phyloP scores from a whole-genome alignment of 306 rosid genomes.

The Begonia masoniana region DNA sequence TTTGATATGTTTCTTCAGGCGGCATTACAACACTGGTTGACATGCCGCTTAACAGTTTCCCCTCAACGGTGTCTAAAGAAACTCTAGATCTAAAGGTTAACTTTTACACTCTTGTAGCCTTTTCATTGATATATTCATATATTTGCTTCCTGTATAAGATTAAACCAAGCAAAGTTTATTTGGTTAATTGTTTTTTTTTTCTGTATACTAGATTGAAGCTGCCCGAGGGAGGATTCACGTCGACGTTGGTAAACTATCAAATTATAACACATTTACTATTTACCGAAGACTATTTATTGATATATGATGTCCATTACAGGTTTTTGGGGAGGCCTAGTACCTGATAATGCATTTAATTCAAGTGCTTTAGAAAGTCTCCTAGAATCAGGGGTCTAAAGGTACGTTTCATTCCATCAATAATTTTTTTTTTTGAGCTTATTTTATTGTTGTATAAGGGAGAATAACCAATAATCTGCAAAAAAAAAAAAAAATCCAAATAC shows the following conservation, averaged over 20 bases:
- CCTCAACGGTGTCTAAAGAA: constrained; percentile 72
- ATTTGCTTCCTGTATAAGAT: too few relatives aligned
- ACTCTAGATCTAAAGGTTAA: constrained; percentile 72
- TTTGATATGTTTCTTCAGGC: constrained; percentile 35
- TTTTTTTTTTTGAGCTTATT: too few relatives aligned
- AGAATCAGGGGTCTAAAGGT: constrained; percentile 84
- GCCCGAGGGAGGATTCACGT: constrained; percentile 58
- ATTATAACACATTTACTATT: constrained; percentile 2
- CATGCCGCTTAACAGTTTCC: constrained; percentile 87
- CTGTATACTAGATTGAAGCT: constrained; percentile 46
- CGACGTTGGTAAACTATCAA: constrained; percentile 64
- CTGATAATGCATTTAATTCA: constrained; percentile 72
- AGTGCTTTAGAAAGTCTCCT: constrained; percentile 73
- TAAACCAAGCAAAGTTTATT: background rate
- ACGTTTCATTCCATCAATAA: constrained; percentile 2
- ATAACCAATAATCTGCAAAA: background rate
- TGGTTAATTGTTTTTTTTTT: constrained; percentile 8
- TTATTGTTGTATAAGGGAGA: too few relatives aligned
- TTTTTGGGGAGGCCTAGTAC: constrained; percentile 96
- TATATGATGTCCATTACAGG: constrained; percentile 36
- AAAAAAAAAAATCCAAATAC: background rate
- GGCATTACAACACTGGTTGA: constrained; percentile 90
- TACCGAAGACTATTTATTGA: background rate
- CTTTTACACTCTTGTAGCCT: background rate
- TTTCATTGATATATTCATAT: background rate